Percentiles rank a stretch among this genome's conserved stretches.
These are phyloP conservation scores for Cenchrus fungigraminus DNA, from an alignment of 176 grass and related monocot species.

Conservation along the genomic window DNA sequence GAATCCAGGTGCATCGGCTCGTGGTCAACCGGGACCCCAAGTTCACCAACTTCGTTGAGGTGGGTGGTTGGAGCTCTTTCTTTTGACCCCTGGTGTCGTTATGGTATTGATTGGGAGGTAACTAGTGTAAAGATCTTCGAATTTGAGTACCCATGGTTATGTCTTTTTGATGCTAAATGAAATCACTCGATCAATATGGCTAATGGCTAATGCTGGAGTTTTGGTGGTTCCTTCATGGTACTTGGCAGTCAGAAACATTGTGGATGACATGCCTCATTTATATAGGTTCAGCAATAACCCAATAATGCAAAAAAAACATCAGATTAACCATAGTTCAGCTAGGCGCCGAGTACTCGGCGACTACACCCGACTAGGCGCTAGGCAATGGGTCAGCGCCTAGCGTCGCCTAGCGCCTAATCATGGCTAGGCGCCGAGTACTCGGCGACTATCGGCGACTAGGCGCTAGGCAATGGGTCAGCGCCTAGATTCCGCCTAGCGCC, in stretches of 20 bases:
- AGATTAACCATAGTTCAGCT: background rate
- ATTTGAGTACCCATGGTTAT: background rate
- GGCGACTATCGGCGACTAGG: no score
- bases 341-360: no score
- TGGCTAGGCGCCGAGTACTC: no score
- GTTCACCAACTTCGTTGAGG: slow-evolving; percentile 99
- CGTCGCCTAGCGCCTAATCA: no score
- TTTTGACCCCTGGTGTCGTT: background rate
- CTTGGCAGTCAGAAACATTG: background rate
- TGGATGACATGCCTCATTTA: background rate
- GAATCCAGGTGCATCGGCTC: slow-evolving; percentile 81
- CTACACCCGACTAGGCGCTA: no score
- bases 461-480: no score
- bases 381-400: no score
- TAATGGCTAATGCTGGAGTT: background rate
- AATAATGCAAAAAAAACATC: background rate
- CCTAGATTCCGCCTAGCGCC: no score
- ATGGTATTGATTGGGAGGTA: background rate
- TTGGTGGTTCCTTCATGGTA: background rate
- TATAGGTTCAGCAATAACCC: background rate
- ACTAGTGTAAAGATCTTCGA: background rate
- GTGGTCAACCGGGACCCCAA: slow-evolving; percentile 98
- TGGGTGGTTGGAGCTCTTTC: slow-evolving; percentile 36
- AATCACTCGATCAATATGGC: slow-evolving; percentile 9
- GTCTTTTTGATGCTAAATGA: background rate